Base-by-base conservation (phyloP, 495 filamentous ascomycete species). In the Pyrenula massariospora region DNA sequence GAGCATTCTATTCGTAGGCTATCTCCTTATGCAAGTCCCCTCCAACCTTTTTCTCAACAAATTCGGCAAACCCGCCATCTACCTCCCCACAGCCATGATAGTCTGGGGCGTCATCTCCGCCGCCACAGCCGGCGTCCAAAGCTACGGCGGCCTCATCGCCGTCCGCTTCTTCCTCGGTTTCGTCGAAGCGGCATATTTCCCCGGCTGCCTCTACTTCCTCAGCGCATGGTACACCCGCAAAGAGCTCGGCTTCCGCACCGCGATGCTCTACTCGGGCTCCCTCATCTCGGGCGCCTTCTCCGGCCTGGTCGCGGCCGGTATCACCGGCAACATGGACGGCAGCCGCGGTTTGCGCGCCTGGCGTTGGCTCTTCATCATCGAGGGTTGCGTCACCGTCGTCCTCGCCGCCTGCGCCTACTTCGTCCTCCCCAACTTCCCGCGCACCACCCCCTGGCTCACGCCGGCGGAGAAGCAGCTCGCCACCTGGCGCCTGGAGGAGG, bases 341-440 rank as follows among this genome's bases (percentile, higher is more conserved):
- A 61, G 60, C 10, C 54, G 56, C 24, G 77, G 77, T 12, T 63
- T 80, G 12, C 66, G 75, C 22, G 83, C 79, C 20, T 83, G 79
- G 77, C 72, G 72, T 53, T 86, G 84, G 84, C 64, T 87, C 22
- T 85, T 86, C 73, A 85, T 91, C 59, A 87, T 92, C 54, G 87
- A 91, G 66, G 88, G 87, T 53, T 78, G 69, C 19, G 68, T 73
- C 53, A 81, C 81, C 1, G 73, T 84, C 50, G 69, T 73, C 1
- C 67, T 83, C 31, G 80, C 79, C 42, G 61, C 75, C 15, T 62
- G 65, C 23, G 73, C 80, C 24, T 78, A 77, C 58, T 84, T 84
- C 58, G 68, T 89, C 22, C 68, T 93, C 15, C 88, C 88, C 12
- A 85, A 93, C 66, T 89, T 89, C 59, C 88, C 88, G n/a, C 74